Evolutionary conservation across 1,284 basidiomycete species (phyloP), one percentile per base, ranked within the genome.

Genomic region (Vanrija sp.): DNA sequence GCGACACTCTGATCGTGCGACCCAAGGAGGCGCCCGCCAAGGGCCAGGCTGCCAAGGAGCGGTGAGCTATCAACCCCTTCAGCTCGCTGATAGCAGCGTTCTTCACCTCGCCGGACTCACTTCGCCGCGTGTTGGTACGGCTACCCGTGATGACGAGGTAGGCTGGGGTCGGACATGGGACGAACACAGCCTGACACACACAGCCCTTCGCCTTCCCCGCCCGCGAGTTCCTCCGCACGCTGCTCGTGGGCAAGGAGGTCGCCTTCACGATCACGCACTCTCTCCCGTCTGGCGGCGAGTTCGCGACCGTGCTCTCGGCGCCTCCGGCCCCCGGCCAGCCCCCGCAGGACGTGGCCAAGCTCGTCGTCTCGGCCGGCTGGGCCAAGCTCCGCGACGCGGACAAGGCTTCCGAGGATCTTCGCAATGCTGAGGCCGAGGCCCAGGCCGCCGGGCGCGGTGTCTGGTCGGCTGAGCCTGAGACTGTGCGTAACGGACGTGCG

Each of bases 131-230:
- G 78, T 90, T 66, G 92, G 92, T 14, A 88, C 85, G 9, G 78
- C 85, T 22, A 81, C 82, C 22, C 82, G 92, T 54, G 88, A 91
- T 62, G 93, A 96, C 70, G 92, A 96, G 81, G 89, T 86, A 14
- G 12, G 31, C 31, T 31, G 12, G 60, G 59, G 81, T 63, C 3
- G 24, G 25, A 44, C 6, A 20, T 25, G 9, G 3, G 24, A 20
- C 18, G 14, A 8, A 36, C 49, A 39, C 6, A 22, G 41, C 19
- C n/a, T 44, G 18, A 14, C 35, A 19, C 22, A 24, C n/a, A 27
- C 61, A 93, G 88, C 84, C 87, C 9, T 92, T 87, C 83, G 89
- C 93, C 5, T 97, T 88, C 70, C 88, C 94, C 69, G 86, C 92
- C 41, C 86, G 95, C 66, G 95, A 98, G 78, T 96, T 86, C 75